Base-by-base conservation (phyloP, 2,329 filamentous ascomycete genomes). In the Ascochyta rabiei region DNA sequence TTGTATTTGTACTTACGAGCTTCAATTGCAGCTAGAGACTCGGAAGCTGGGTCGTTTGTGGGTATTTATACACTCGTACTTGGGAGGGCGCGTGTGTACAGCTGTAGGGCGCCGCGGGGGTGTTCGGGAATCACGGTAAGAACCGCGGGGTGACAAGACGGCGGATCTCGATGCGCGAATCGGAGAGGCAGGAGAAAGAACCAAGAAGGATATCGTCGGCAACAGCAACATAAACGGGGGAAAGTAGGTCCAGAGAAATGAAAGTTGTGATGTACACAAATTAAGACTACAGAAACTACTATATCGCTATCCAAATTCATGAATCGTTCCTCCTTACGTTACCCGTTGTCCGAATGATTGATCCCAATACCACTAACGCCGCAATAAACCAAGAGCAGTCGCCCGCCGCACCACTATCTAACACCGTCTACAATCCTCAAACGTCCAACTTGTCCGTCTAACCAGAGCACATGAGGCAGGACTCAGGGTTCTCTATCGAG, bases 381-480 rank as follows among this genome's bases (percentile, higher is more conserved):
- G 28, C 47, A 48, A 52, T 34, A 44, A 56, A 61, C 53, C 59
- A 57, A 61, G 54, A 50, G 51, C 63, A 59, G 46, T 55, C 18
- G 53, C 53, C 53, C 53, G 58, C 49, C 57, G 43, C 45, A 49
- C 26, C 53, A 31, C 45, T 41, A 47, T 64, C 57, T 56, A 60
- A 48, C 43, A 43, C 26, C 34, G 37, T 54, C 7, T 45, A 40
- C 37, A 55, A 50, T 15, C 53, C 44, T 31, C 44, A 19, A 56
- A 38, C 15, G 39, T 43, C 23, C 33, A 51, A 33, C 9, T 23
- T 38, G 12, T 28, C 26, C 34, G n/a, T 54, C 76, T 84, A 98
- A 81, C 93, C 93, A 78, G 91, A 96, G 87, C 95, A 99, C 95
- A 99, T 98, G 62, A 96, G 75, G 75, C 95, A 99, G 42, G 89